Percentiles rank a stretch among this genome's conserved stretches.
These are phyloP conservation scores for Beauveria caledonica DNA, from an alignment of 2,329 filamentous ascomycete genomes.

Conservation along the genomic window DNA sequence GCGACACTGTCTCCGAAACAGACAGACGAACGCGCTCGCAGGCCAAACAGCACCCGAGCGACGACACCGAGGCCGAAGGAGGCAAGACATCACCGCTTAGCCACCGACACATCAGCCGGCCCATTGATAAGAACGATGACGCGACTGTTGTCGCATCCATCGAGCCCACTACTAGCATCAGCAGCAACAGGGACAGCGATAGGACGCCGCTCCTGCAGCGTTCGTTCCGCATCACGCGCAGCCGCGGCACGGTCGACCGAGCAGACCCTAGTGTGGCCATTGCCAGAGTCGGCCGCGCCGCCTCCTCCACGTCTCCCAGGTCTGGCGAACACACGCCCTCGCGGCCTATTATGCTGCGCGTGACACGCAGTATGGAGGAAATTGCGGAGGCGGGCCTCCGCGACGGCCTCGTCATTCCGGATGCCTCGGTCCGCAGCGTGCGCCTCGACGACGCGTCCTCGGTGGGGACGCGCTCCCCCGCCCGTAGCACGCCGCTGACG, in stretches of 20 bases:
- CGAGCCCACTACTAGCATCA: not conserved
- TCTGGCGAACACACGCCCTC: conserved; percentile 4
- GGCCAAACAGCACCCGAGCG: conserved; percentile 11
- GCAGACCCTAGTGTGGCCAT: conserved; percentile 21
- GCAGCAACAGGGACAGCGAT: not conserved
- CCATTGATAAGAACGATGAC: conserved; percentile 1
- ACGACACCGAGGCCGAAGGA: conserved; percentile 24
- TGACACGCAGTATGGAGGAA: conserved; percentile 20
- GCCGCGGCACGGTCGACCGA: conserved; percentile 19
- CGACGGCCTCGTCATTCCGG: conserved; percentile 19
- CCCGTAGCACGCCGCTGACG: conserved; percentile 2
- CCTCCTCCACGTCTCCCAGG: not conserved
- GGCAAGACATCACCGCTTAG: not conserved
- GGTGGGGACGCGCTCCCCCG: not conserved
- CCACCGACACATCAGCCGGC: conserved; percentile 1
- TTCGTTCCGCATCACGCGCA: conserved; percentile 19
- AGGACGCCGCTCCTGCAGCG: conserved; percentile 8
- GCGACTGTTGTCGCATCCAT: not conserved
- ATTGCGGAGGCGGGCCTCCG: conserved; percentile 2
- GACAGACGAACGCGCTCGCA: conserved; percentile 8
- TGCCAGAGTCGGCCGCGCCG: conserved; percentile 13
- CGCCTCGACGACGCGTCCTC: conserved; percentile 2
- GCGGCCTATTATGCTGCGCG: conserved; percentile 16
- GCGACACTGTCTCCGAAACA: conserved; percentile 5
- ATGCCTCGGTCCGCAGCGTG: conserved; percentile 17